Percentiles rank a stretch among this genome's conserved stretches.
Evolutionary conservation across 2,329 filamentous ascomycete genomes (phyloP).

Genomic region (Atkinsonella texensis): DNA sequence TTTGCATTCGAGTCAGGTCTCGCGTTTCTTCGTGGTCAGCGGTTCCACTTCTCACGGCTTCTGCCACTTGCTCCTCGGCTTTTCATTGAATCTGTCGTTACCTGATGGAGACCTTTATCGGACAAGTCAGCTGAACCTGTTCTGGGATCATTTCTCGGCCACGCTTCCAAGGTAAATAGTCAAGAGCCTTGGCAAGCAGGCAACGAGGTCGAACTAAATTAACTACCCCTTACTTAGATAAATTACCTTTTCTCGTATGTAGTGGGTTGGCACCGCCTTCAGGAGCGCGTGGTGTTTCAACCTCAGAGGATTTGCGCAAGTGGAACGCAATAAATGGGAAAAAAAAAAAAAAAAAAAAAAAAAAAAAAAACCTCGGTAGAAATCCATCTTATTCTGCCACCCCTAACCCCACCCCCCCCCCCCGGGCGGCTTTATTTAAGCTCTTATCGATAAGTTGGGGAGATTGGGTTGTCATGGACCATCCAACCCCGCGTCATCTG

Average conservation of each 20-base stretch:
- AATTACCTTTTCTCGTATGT: conserved; percentile 34
- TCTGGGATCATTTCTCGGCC: conserved; percentile 22
- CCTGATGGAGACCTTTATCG: conserved; percentile 37
- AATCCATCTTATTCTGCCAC: background rate
- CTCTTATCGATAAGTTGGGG: background rate
- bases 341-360: background rate
- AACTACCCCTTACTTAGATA: conserved; percentile 11
- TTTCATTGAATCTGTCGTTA: conserved; percentile 28
- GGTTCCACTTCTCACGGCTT: conserved; percentile 26
- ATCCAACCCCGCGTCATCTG: background rate
- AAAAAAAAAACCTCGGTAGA: too few species aligned
- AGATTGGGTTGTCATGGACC: background rate
- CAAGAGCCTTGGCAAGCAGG: conserved; percentile 22
- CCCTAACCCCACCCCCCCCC: background rate
- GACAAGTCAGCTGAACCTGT: conserved; percentile 32
- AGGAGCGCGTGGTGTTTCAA: conserved; percentile 15
- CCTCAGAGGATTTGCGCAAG: conserved; percentile 14
- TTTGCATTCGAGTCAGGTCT: conserved; percentile 25
- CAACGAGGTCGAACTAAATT: too few species aligned
- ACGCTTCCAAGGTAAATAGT: conserved; percentile 32
- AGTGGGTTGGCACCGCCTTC: conserved; percentile 20
- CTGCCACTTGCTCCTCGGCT: conserved; percentile 22
- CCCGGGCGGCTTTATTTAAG: too few species aligned
- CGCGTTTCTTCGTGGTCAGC: conserved; percentile 17
- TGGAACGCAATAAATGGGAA: background rate